Evolutionary conservation across 352 stramenopile species (phyloP).

Genomic region (Peronosclerospora sorghi): DNA sequence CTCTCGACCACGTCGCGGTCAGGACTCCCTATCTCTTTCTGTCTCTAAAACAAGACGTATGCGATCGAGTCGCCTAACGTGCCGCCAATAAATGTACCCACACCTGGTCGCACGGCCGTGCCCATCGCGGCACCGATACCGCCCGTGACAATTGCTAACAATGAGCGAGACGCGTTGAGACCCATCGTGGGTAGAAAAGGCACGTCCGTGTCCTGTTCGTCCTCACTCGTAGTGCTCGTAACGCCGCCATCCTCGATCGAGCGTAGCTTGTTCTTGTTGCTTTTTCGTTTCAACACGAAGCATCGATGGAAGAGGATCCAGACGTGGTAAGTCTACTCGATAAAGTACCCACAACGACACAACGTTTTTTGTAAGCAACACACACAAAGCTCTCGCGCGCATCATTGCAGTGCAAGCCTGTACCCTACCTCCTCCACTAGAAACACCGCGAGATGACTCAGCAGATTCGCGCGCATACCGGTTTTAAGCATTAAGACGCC

Average conservation of each 20-base stretch:
- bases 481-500: constrained; percentile 66
- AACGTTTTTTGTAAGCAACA: no score
- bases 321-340: constrained; percentile 47
- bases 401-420: neutral
- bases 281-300: constrained; percentile 30
- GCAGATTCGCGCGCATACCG: constrained; percentile 59
- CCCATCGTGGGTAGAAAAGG: constrained; percentile 41
- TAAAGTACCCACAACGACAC: neutral
- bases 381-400: neutral
- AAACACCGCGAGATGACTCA: constrained; percentile 74
- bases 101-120: constrained; percentile 55
- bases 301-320: constrained; percentile 60
- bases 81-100: constrained; percentile 69
- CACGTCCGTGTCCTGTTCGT: constrained; percentile 20
- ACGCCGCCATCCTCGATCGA: constrained; percentile 20
- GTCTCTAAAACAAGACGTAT: constrained; percentile 52
- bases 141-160: constrained; percentile 53
- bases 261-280: constrained; percentile 33
- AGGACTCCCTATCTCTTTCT: neutral
- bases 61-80: constrained; percentile 70
- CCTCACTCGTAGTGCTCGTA: constrained; percentile 22
- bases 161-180: constrained; percentile 53
- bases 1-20: neutral
- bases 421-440: constrained; percentile 72
- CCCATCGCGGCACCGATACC: constrained; percentile 56